Percentiles rank a stretch among this genome's conserved stretches.
Conservation (phyloP, 2,329 filamentous ascomycete genomes). For the Xylaria sp. region DNA sequence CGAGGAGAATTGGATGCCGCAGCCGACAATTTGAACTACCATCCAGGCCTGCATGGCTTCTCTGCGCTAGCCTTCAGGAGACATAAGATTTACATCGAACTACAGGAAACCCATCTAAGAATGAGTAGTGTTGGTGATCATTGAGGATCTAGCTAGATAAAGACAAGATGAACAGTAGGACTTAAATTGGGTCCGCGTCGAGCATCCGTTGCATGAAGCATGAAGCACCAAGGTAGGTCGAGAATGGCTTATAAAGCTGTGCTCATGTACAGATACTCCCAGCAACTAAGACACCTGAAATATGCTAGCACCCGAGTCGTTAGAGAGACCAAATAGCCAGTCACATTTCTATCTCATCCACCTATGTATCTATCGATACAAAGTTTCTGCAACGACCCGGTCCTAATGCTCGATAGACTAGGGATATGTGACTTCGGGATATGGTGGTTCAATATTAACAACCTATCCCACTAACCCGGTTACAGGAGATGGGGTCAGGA, state of each 20-base stretch:
- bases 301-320: conserved; percentile 31
- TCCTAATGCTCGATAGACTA: conserved; percentile 17
- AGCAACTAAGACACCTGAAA: conserved; percentile 30
- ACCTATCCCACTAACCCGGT: conserved; percentile 20
- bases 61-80: conserved; percentile 14
- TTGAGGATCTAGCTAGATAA: conserved; percentile 31
- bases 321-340: conserved; percentile 21
- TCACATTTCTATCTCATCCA: conserved; percentile 19
- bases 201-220: conserved; percentile 32
- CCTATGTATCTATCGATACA: background rate
- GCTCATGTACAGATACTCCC: conserved; percentile 29
- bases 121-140: conserved; percentile 24
- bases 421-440: conserved; percentile 12
- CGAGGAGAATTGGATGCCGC: conserved; percentile 64
- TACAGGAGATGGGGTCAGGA: conserved; percentile 10
- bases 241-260: conserved; percentile 22
- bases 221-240: conserved; percentile 19
- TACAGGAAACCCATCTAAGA: conserved; percentile 21
- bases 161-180: conserved; percentile 25
- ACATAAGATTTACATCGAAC: conserved; percentile 27
- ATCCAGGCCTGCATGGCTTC: conserved; percentile 9
- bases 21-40: conserved; percentile 52
- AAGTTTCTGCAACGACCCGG: conserved; percentile 27
- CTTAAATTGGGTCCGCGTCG: conserved; percentile 9
- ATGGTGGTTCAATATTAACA: conserved; percentile 13